Base-by-base conservation (phyloP, 495 filamentous ascomycete genomes). In the Aspergillus olivimuriae region DNA sequence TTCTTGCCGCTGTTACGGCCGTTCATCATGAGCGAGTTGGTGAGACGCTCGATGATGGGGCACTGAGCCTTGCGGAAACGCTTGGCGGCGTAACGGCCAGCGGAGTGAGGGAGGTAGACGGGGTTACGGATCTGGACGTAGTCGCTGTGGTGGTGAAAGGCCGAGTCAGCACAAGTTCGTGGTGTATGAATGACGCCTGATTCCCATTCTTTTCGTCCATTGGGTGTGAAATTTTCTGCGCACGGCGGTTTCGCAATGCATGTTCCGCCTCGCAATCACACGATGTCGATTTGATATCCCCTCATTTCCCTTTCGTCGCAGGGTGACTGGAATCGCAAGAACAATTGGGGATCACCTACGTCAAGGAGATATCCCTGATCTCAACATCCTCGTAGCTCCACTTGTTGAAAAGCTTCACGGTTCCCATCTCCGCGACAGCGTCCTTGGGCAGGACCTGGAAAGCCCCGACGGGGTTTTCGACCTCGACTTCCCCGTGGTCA, bases 1-100 rank as follows among this genome's bases (percentile, higher is more conserved):
- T 99, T 99, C 85, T 99, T 99, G 74, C 92, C 92, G 86, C 94
- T 97, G 84, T 99, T 99, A 74, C 92, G 94, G 67, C 92, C 92
- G 81, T 99, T 95, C 94, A 97, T 97, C 92, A 99, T 99, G 58
- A 99, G 82, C 19, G 92, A 97, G 82, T 99, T 99, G 76, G 94
- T 97, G 48, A 99, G 84, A 68, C 92, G 91, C 86, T 99, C 92
- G 60, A 99, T 95, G 81, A 99, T 97, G 56, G 92, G 92, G 84
- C 92, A 97, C 82, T 97, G 90, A 65, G 94, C 90, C 82, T 99
- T 99, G 76, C 92, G 84, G 88, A 99, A 99, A 59, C 92, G 85
- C 86, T 99, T 99, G 72, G 84, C 82, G 67, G 92, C 92, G 77
- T 96, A 97, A 62, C 92, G 89, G 66, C 92, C 92, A 61, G 94